These are phyloP conservation scores for Termitomyces sp. DNA, from an alignment of 768 basidiomycete species.

Conservation along the genomic window DNA sequence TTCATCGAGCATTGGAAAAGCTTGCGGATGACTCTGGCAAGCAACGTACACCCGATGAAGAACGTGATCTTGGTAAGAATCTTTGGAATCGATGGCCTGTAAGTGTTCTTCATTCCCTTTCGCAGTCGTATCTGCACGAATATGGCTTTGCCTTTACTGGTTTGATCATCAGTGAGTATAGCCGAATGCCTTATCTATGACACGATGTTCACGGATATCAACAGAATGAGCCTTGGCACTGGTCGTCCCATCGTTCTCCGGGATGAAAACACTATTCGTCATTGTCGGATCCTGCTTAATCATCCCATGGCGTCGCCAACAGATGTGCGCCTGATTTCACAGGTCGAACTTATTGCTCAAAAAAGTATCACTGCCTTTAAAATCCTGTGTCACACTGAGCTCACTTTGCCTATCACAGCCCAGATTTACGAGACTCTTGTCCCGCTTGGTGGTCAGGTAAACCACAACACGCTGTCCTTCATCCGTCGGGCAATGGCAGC, in stretches of 20 bases:
- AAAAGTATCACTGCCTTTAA: slow-evolving; percentile 54
- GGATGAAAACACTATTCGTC: slow-evolving; percentile 83
- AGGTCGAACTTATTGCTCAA: slow-evolving; percentile 87
- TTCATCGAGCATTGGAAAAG: slow-evolving; percentile 91
- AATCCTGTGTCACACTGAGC: not conserved
- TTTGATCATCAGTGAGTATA: slow-evolving; percentile 86
- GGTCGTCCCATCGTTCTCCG: slow-evolving; percentile 88
- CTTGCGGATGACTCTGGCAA: slow-evolving; percentile 75
- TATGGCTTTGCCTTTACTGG: slow-evolving; percentile 95
- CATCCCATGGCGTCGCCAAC: slow-evolving; percentile 90
- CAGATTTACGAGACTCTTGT: slow-evolving; percentile 92
- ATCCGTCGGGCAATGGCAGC: slow-evolving; percentile 85
- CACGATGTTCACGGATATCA: slow-evolving; percentile 9
- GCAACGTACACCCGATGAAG: slow-evolving; percentile 73
- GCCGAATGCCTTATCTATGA: slow-evolving; percentile 2
- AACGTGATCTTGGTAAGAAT: slow-evolving; percentile 74
- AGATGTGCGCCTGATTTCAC: slow-evolving; percentile 82
- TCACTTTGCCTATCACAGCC: slow-evolving; percentile 40
- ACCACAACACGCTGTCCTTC: slow-evolving; percentile 79
- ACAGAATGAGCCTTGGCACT: slow-evolving; percentile 86
- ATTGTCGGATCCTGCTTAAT: slow-evolving; percentile 75
- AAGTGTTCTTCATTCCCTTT: slow-evolving; percentile 6
- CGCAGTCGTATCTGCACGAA: slow-evolving; percentile 84
- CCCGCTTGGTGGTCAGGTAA: slow-evolving; percentile 83
- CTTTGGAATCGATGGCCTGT: not conserved